Evolutionary conservation across 192 early-diverging fungal genomes (phyloP), one percentile per base, ranked within the genome.

Genomic region (Umbelopsis ramanniana): DNA sequence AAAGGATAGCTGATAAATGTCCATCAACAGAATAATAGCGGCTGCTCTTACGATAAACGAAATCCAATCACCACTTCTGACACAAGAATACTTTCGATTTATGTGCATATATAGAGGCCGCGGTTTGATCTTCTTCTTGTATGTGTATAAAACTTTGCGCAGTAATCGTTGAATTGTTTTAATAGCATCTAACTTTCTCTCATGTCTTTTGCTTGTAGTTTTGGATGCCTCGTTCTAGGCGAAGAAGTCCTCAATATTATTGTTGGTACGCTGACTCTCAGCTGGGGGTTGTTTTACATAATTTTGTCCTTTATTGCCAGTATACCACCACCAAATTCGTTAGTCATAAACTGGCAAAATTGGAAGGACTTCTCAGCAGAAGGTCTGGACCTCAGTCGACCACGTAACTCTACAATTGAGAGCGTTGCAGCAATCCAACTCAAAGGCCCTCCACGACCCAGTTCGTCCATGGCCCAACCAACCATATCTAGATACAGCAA

Each of bases 141-240:
- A 80, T 77, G 79, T 54, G 38, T 57, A 14, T 29, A 21, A 19
- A 8, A 45, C 45, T 46, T n/a, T 4, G n/a, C 23, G 29, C 19
- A 19, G 17, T 22, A 35, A 37, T 35, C 66, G 6, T 38, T 45
- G 38, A 63, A 9, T 24, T 2, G 24, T 26, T 26, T 2, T 6
- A 11, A 46, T 37, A 53, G 5, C 4, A 48, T 19, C 55, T 43
- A 52, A 6, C 11, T 10, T 29, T 38, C 7, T 43, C 9, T 38
- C 45, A 70, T 45, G 24, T 23, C n/a, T 11, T 37, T 47, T 33
- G 3, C 26, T 38, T 52, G 9, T 55, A 80, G 79, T 55, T 87
- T 89, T 74, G 87, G 86, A 7, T 89, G 87, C 67, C 79, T 89
- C 29, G 83, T 86, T 24, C 81, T 87, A 46, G 72, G 80, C 3